Evolutionary conservation across 2,329 filamentous ascomycete genomes (phyloP).

Genomic region (Sporothrix pallida): DNA sequence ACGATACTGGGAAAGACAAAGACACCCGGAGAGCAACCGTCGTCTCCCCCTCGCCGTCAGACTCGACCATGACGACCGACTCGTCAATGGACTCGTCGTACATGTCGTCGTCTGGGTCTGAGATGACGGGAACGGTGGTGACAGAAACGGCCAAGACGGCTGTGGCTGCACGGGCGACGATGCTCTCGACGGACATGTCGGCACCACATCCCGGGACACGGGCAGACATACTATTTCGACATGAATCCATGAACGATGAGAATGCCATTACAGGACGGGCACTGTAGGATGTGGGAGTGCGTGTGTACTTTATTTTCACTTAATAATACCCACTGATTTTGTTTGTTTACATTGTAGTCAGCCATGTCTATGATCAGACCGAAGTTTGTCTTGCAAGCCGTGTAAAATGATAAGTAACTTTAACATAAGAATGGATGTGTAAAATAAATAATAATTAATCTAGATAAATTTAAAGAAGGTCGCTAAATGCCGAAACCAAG

Average conservation of each 20-base stretch:
- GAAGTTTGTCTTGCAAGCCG: too few species aligned
- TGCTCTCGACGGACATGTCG: neutral
- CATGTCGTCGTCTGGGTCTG: neutral
- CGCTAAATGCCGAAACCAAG: too few species aligned
- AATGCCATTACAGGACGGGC: conserved; percentile 23
- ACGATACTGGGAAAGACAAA: neutral
- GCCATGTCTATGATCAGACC: too few species aligned
- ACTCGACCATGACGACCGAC: neutral
- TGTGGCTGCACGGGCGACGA: neutral
- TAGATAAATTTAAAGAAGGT: too few species aligned
- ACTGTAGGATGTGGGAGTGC: neutral
- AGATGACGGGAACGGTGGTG: neutral
- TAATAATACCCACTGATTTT: neutral
- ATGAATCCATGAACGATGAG: conserved; percentile 10
- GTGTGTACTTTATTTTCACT: neutral
- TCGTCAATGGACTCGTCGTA: neutral
- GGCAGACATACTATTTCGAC: neutral
- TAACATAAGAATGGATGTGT: too few species aligned
- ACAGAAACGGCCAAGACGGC: neutral
- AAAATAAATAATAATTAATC: too few species aligned
- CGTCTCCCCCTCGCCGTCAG: neutral
- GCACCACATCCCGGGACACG: conserved; percentile 17
- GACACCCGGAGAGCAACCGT: neutral
- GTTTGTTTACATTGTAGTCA: too few species aligned
- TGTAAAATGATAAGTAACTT: too few species aligned